These are phyloP conservation scores for Prunus padus DNA, from an alignment of 306 rosid species.

Conservation along the genomic window DNA sequence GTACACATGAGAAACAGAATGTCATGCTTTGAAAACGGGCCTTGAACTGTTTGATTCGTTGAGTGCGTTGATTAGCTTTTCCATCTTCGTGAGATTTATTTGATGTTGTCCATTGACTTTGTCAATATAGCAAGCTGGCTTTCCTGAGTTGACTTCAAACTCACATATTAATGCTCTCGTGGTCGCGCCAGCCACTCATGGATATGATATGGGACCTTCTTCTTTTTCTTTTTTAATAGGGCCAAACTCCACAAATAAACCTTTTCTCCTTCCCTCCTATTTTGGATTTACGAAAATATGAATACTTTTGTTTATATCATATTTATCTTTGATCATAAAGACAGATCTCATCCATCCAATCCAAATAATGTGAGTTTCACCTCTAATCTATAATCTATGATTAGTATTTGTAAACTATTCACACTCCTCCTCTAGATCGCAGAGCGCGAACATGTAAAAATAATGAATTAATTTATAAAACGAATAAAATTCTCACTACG, in stretches of 20 bases:
- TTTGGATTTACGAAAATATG: not conserved
- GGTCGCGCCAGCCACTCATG: not conserved
- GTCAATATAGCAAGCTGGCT: too few species aligned
- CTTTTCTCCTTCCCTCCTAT: not conserved
- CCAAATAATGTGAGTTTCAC: too few species aligned
- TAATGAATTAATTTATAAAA: too few species aligned
- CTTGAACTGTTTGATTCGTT: not conserved
- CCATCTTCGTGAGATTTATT: not conserved
- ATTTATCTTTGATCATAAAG: not conserved
- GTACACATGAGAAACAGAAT: not conserved
- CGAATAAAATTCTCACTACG: too few species aligned
- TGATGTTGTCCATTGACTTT: conserved; percentile 7
- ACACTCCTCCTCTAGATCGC: too few species aligned
- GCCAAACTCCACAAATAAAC: not conserved
- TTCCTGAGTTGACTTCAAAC: not conserved
- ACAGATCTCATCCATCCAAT: not conserved
- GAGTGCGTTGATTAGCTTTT: not conserved
- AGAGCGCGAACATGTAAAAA: too few species aligned
- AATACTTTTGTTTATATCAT: not conserved
- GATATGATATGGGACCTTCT: not conserved
- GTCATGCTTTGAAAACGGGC: not conserved
- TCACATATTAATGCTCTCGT: not conserved
- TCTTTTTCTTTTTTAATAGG: not conserved
- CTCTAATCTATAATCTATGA: too few species aligned
- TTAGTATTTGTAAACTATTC: too few species aligned